Percentiles rank a stretch among this genome's conserved stretches.
Conservation (phyloP, 345 rosid species). For the Limnanthes douglasii region DNA sequence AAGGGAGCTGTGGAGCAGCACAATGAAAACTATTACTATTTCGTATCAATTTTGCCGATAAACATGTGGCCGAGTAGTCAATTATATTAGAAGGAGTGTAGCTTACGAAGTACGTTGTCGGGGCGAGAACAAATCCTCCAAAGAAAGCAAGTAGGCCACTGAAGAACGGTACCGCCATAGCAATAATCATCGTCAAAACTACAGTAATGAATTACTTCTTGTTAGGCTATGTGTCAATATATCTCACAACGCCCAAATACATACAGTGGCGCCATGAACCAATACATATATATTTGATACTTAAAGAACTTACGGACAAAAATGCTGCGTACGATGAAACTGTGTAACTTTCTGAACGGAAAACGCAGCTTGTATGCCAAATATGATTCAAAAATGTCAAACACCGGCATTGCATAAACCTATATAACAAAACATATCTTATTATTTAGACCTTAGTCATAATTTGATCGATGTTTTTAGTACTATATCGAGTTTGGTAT, state of each 20-base stretch:
- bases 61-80: too few species aligned
- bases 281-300: neutral
- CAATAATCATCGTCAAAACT: slow-evolving; percentile 67
- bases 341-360: slow-evolving; percentile 30
- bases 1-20: slow-evolving; percentile 38
- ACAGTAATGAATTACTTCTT: too few species aligned
- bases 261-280: too few species aligned
- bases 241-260: too few species aligned
- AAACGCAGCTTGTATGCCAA: slow-evolving; percentile 38
- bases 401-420: slow-evolving; percentile 70
- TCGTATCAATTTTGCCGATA: too few species aligned
- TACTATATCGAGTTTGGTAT: too few species aligned
- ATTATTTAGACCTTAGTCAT: too few species aligned
- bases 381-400: slow-evolving; percentile 62
- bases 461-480: too few species aligned
- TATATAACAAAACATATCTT: too few species aligned
- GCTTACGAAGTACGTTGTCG: slow-evolving; percentile 62
- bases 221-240: too few species aligned
- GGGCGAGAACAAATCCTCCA: slow-evolving; percentile 85
- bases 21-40: too few species aligned
- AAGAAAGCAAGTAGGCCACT: slow-evolving; percentile 70
- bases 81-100: too few species aligned
- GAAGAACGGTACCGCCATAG: slow-evolving; percentile 55
- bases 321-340: slow-evolving; percentile 37
- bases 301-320: slow-evolving; percentile 45